Evolutionary conservation across 768 basidiomycete species (phyloP), one percentile per base, ranked within the genome.

Genomic region (Coprinellus aureogranulatus): DNA sequence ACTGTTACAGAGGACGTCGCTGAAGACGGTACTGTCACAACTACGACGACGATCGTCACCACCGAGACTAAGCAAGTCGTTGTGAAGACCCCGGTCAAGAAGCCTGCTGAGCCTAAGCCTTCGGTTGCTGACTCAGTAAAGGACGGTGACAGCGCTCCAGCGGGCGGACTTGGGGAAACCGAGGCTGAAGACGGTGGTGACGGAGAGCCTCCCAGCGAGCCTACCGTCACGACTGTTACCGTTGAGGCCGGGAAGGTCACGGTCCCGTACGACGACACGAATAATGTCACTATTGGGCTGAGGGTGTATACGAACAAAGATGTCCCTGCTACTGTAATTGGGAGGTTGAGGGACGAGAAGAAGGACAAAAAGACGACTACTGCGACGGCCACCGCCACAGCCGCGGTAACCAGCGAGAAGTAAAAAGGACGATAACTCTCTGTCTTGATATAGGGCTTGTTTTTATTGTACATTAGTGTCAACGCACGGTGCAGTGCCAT

Each of bases 401-500:
- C 28, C 25, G 27, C 45, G 8, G 12, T 40, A 31, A 25, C 30
- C 23, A 20, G 26, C 18, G 14, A 39, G 37, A 9, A 39, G 37
- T 39, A 9, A 9, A 9, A 18, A 9, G 18, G 18, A 9, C 18
- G 37, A 39, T 39, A 39, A 9, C 87, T 0, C 90, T 91, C 66
- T 95, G 92, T 3, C 78, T 79, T 3, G 93, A 81, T 3, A 55
- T 56, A 39, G n/a, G 40, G 65, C 31, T 61, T 59, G 62, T 54
- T 64, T 68, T 61, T 67, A 53, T 62, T 68, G n/a, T n/a, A n/a
- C n/a, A n/a, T n/a, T n/a, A n/a, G 9, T 39, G 9, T 39, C 10
- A 39, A 39, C 18, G 10, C 18, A 9, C 10, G 10, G 9, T 39
- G 37, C 18, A 39, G 10, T 39, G 9, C 37, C 18, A 39, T 18